Evolutionary conservation across 2,329 filamentous ascomycete species (phyloP), one percentile per base, ranked within the genome.

Genomic region (Colletotrichum tanaceti): DNA sequence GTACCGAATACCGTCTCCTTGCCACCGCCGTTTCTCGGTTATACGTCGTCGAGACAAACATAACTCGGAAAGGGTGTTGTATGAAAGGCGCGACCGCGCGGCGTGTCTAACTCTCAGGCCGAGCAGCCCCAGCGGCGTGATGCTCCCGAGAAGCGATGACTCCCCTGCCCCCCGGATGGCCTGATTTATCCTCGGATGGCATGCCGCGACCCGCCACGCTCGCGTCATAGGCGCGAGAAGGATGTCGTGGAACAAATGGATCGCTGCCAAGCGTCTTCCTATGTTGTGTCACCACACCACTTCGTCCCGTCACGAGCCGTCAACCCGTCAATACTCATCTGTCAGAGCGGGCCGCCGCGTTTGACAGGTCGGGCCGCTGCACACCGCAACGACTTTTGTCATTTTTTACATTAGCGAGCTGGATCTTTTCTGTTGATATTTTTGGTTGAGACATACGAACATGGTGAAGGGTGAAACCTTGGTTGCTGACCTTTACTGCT

Each of bases 401-500:
- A 49, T 38, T 50, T 46, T 44, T 24, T n/a, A 22, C 44, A 46
- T 46, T 14, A 49, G n/a, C 54, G 28, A n/a, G 28, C 28, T 32
- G 28, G 2, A 32, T 32, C 28, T 32, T 32, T 32, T 32, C 28
- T 32, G 28, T 32, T 32, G 35, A n/a, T 24, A 28, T 53, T 59
- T 39, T 62, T 64, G 57, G 6, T 13, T 22, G 11, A 20, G 24
- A 24, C n/a, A 7, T 5, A 13, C 38, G 10, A 20, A 22, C 16
- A 32, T 6, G 39, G 11, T 10, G 28, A 16, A 24, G n/a, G 28
- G 41, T 20, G 16, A 16, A 47, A 11, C 7, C 38, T 41, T 41
- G 58, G 39, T 71, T 65, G 68, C 74, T 77, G 58, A 75, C 73
- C 18, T 71, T 71, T 44, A 58, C 70, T n/a, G 38, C 32, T 44